A percentile compares a stretch with the other conserved stretches of the same genome.
These are phyloP conservation scores for Chaetomium globosum DNA, from an alignment of 2,329 filamentous ascomycete species.

Conservation along the genomic window DNA sequence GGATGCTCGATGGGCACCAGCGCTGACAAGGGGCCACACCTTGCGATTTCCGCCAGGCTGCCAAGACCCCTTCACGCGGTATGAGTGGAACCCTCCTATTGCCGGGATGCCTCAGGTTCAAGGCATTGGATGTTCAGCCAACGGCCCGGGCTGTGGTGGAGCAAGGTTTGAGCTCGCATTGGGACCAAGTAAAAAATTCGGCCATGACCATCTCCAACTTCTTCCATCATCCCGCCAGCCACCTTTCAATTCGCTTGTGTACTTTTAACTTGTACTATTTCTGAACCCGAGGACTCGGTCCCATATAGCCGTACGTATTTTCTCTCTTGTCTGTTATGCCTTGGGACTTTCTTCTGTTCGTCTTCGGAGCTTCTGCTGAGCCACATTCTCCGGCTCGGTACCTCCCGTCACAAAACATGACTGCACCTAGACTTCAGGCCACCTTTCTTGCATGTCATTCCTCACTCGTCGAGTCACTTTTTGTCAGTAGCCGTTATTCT, in stretches of 20 bases:
- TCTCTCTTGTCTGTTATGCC: background rate
- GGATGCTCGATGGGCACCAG: conserved; percentile 18
- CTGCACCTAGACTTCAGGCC: no score
- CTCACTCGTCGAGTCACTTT: background rate
- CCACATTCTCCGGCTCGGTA: background rate
- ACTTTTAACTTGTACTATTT: conserved; percentile 30
- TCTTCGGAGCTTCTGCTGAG: background rate
- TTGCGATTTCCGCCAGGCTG: conserved; percentile 27
- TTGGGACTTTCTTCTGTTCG: background rate
- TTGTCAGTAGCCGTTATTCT: background rate
- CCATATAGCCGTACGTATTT: conserved; percentile 27
- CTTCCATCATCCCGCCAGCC: conserved; percentile 7
- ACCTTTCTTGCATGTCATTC: background rate
- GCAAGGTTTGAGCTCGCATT: background rate
- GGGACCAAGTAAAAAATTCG: conserved; percentile 25
- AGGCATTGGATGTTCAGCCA: background rate
- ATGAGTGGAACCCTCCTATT: background rate
- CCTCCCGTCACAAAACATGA: background rate
- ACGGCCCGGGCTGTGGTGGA: background rate
- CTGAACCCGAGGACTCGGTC: conserved; percentile 17
- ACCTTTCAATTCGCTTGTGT: conserved; percentile 32
- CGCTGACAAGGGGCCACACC: conserved; percentile 23
- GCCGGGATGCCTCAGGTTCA: background rate
- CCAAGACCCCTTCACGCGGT: conserved; percentile 6
- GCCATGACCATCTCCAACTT: background rate